Conservation (phyloP, 139 green algal genomes). For the Chlorella sorokiniana region DNA sequence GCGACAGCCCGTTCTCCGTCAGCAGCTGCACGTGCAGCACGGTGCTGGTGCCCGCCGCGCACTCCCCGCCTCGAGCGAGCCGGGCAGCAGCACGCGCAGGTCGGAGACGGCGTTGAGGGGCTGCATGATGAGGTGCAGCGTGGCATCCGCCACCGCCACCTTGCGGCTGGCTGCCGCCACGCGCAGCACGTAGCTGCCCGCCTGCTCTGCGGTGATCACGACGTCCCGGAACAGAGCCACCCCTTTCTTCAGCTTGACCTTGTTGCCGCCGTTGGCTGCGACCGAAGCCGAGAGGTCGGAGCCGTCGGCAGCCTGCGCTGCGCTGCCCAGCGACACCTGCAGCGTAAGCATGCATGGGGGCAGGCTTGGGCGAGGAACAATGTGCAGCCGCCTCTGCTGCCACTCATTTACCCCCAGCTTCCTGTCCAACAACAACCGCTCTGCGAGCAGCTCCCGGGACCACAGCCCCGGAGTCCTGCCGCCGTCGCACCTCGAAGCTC, state of each 20-base stretch:
- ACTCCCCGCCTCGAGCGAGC: slow-evolving; percentile 6
- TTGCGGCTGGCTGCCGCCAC: slow-evolving; percentile 52
- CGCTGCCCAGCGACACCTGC: slow-evolving; percentile 51
- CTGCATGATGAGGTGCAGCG: slow-evolving; percentile 49
- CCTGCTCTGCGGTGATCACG: slow-evolving; percentile 45
- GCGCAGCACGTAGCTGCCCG: slow-evolving; percentile 58
- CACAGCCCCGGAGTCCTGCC: too few species aligned
- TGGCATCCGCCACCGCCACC: slow-evolving; percentile 49
- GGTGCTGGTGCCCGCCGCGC: slow-evolving; percentile 3
- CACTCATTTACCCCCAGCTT: too few species aligned
- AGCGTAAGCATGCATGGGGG: too few species aligned
- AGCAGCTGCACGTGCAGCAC: slow-evolving; percentile 35
- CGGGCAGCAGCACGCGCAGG: slow-evolving; percentile 32
- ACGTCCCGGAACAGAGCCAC: slow-evolving; percentile 63
- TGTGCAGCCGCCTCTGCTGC: too few species aligned
- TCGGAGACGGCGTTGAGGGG: slow-evolving; percentile 39
- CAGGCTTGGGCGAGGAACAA: too few species aligned
- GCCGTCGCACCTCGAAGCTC: slow-evolving; percentile 48
- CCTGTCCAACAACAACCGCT: too few species aligned
- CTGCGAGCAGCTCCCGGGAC: too few species aligned
- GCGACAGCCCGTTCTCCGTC: slow-evolving; percentile 26
- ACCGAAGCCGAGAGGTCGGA: slow-evolving; percentile 52
- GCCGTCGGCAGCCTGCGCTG: slow-evolving; percentile 55
- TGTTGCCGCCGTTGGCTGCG: slow-evolving; percentile 58
- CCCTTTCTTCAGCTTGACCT: slow-evolving; percentile 49